Percentiles rank a stretch among this genome's conserved stretches.
These are phyloP conservation scores for Plasmopara muralis DNA, from an alignment of 352 stramenopile genomes.

Conservation along the genomic window DNA sequence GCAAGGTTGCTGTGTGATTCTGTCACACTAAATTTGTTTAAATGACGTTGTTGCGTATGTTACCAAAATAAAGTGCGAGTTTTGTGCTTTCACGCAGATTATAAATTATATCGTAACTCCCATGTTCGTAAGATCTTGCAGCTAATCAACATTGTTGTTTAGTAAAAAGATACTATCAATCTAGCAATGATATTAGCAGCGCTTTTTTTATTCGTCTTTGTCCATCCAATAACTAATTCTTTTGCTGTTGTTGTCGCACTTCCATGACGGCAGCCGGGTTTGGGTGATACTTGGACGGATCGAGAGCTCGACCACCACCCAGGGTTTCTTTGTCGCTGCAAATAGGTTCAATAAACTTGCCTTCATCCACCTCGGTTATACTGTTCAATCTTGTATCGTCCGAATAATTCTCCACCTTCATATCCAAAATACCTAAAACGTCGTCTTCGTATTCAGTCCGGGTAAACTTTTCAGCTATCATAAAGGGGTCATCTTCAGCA, in stretches of 20 bases:
- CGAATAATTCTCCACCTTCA: constrained; percentile 85
- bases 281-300: constrained; percentile 53
- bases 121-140: too few species aligned
- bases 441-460: constrained; percentile 89
- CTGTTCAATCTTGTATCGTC: constrained; percentile 20
- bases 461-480: constrained; percentile 80
- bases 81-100: too few species aligned
- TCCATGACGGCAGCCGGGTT: constrained; percentile 60
- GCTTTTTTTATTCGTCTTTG: too few species aligned
- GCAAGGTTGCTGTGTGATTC: too few species aligned
- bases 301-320: constrained; percentile 42
- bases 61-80: too few species aligned
- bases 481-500: constrained; percentile 47
- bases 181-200: too few species aligned
- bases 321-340: constrained; percentile 62
- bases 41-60: too few species aligned
- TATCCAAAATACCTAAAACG: constrained; percentile 89
- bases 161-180: too few species aligned
- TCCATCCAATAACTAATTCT: too few species aligned
- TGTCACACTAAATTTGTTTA: too few species aligned
- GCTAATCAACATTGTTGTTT: too few species aligned
- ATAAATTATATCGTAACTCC: too few species aligned
- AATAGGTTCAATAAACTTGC: constrained; percentile 27
- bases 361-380: constrained; percentile 36
- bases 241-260: constrained; percentile 28